These are phyloP conservation scores for Metschnikowia peoriensis DNA, from an alignment of 805 yeast genomes.

Conservation along the genomic window DNA sequence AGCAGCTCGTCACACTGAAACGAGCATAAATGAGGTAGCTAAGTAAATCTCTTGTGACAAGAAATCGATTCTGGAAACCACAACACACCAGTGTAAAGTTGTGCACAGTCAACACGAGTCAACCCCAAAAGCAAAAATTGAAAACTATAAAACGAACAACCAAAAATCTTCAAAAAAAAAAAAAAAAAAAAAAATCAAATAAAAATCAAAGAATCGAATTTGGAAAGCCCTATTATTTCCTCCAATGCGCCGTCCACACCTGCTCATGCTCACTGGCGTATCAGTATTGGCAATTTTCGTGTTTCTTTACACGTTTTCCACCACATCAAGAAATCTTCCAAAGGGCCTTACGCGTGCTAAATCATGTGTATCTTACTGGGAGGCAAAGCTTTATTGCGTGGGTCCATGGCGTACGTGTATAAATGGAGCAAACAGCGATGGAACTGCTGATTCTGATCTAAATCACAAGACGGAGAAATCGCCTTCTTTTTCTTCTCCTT, in stretches of 20 bases:
- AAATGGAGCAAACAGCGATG: background rate
- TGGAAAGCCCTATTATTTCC: background rate
- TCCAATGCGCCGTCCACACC: background rate
- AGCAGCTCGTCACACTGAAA: background rate
- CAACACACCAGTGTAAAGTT: background rate
- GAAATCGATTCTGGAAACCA: background rate
- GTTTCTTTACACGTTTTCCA: background rate
- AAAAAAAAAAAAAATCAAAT: background rate
- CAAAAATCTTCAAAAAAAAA: no score
- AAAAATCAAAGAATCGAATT: no score
- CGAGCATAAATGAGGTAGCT: background rate
- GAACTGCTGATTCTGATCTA: background rate
- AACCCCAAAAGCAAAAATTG: no score
- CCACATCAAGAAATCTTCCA: background rate
- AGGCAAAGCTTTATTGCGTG: background rate
- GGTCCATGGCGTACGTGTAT: background rate
- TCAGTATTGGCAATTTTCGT: background rate
- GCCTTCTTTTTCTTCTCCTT: background rate
- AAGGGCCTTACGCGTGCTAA: background rate
- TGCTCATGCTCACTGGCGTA: background rate
- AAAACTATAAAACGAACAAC: no score
- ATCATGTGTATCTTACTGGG: background rate
- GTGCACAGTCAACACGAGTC: no score
- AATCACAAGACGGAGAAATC: background rate
- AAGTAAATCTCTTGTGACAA: background rate